Evolutionary conservation across 495 filamentous ascomycete species (phyloP).

Genomic region (Lindgomyces ingoldianus): DNA sequence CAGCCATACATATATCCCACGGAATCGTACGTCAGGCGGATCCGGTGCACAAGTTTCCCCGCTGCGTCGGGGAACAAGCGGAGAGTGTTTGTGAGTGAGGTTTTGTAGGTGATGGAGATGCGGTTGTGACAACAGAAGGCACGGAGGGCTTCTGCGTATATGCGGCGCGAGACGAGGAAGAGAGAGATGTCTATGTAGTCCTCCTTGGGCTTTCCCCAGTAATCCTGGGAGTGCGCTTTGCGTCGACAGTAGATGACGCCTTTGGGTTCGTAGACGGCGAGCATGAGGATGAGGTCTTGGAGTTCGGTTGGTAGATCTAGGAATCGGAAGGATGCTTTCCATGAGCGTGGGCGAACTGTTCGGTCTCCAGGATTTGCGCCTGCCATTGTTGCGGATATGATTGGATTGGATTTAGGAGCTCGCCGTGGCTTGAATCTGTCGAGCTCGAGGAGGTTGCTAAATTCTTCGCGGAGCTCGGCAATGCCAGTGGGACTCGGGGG

Average conservation of each 20-base stretch:
- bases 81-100: background rate
- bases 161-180: constrained; percentile 18
- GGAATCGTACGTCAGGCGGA: background rate
- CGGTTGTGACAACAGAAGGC: constrained; percentile 5
- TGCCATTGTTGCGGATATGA: too few relatives aligned
- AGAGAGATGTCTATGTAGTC: background rate
- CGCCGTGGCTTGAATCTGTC: background rate
- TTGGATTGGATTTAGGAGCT: too few relatives aligned
- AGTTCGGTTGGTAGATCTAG: constrained; percentile 20
- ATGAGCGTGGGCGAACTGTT: too few relatives aligned
- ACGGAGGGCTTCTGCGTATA: constrained; percentile 15
- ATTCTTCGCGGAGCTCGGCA: constrained; percentile 3
- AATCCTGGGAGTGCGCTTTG: background rate
- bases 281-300: constrained; percentile 18
- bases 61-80: background rate
- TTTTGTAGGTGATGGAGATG: background rate
- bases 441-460: background rate
- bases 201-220: background rate
- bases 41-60: background rate
- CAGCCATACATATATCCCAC: too few relatives aligned
- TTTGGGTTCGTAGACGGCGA: constrained; percentile 1
- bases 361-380: too few relatives aligned
- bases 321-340: constrained; percentile 20
- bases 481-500: background rate
- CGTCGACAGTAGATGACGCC: background rate